Evolutionary conservation across 352 stramenopile genomes (phyloP), one percentile per base, ranked within the genome.

Genomic region (Elongisporangium anandrum): DNA sequence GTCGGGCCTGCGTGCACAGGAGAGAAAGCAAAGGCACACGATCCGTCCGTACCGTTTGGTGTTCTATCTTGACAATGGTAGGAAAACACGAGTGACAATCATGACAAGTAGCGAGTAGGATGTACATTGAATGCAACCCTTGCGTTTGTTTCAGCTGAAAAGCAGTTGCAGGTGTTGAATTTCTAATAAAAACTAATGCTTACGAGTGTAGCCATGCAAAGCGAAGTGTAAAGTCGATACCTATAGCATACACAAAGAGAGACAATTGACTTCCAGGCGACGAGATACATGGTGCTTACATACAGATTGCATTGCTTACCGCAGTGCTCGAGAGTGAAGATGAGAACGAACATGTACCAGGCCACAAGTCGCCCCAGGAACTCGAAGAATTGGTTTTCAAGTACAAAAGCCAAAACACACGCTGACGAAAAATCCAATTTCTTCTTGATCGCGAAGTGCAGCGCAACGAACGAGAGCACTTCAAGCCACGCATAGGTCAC

Each of bases 321-420:
- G 29, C 66, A 66, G 50, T 77, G 69, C 2, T 48, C 20, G 2
- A 77, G 55, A 2, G 60, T 69, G 19, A 70, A 62, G n/a, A 62
- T 56, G 15, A 78, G 58, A 21, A 68, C 69, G 50, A 66, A 71
- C 1, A 66, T 29, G 12, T 70, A 56, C 69, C 66, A 75, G 10
- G 70, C 20, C 19, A 79, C 61, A 5, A 79, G 19, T 2, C 61
- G 52, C 0, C 58, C 48, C 50, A 73, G 68, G 0, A 79, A 39
- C 8, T 58, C 45, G n/a, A 50, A 17, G 2, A 50, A 22, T 4
- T 80, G 66, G 1, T 52, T 74, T 61, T 83, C 71, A 0, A 84
- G 63, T 19, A 84, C 72, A 50, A 84, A 81, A 2, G 66, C 71
- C 9, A 84, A 48, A 26, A 70, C 60, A 26, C 73, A 70, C 4